Conservation (phyloP, 192 early-diverging fungal species). For the Coemansia sp. region DNA sequence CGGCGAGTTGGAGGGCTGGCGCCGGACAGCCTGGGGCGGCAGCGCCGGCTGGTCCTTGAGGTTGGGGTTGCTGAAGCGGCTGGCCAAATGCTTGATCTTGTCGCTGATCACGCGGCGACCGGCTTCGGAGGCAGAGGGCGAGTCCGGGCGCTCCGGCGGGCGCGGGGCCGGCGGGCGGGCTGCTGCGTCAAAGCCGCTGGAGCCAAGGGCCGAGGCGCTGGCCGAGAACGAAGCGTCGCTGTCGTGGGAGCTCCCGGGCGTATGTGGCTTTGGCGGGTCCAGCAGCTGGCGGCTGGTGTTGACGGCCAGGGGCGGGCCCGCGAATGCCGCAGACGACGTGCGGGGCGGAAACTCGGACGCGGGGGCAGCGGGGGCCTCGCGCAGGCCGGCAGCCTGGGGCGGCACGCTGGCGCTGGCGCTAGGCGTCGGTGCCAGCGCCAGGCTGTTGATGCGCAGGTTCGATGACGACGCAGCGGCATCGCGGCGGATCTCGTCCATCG, state of each 20-base stretch:
- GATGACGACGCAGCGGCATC: slow-evolving; percentile 38
- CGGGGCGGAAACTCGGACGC: slow-evolving; percentile 34
- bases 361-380: slow-evolving; percentile 6
- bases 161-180: not conserved
- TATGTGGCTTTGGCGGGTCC: slow-evolving; percentile 2
- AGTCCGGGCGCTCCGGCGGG: not conserved
- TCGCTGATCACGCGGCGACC: slow-evolving; percentile 48
- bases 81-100: slow-evolving; percentile 44
- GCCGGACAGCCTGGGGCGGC: slow-evolving; percentile 19
- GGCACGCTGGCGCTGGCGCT: slow-evolving; percentile 16
- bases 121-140: slow-evolving; percentile 10
- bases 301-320: slow-evolving; percentile 10
- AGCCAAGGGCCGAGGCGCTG: too few relatives aligned
- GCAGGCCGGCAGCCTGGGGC: slow-evolving; percentile 5
- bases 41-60: slow-evolving; percentile 21
- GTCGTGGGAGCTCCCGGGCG: slow-evolving; percentile 15
- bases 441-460: slow-evolving; percentile 42
- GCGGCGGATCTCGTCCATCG: slow-evolving; percentile 53
- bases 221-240: slow-evolving; percentile 20
- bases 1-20: slow-evolving; percentile 45
- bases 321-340: slow-evolving; percentile 32
- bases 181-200: slow-evolving; percentile 21
- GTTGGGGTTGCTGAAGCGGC: slow-evolving; percentile 44
- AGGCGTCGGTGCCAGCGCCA: slow-evolving; percentile 9
- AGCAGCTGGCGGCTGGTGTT: not conserved